Base-by-base conservation (phyloP, 345 rosid species). In the Lepidium aucheri region DNA sequence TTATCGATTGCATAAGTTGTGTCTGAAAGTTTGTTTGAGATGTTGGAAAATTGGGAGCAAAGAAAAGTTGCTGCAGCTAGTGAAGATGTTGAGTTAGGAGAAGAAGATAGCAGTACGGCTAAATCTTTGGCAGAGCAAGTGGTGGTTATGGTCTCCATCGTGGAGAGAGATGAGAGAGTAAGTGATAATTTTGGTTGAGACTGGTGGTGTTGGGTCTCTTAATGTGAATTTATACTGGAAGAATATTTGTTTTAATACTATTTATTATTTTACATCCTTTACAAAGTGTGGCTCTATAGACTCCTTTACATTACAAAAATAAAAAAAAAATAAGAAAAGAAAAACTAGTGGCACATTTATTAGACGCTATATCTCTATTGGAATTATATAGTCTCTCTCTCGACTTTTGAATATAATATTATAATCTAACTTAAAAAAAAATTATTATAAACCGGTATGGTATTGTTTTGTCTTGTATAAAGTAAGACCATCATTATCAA, bases 1-100 rank as follows among this genome's bases (percentile, higher is more conserved):
- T 41, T 83, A 82, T 89, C 78, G 3, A 89, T 63, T 64, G 96
- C 90, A 30, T 42, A 70, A 33, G 75, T 61, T 12, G 85, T 42
- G 79, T 83, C 87, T 5, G 74, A 46, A 78, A 83, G 76, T 44
- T 55, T 67, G 63, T 56, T 8, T 24, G 80, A 65, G 42, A 73
- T 53, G 60, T 68, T 12, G 5, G 72, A 33, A 40, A 86, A 67
- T 6, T 73, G 85, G 60, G 81, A 67, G 65, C 96, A 88, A n/a
- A 88, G 67, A 75, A 77, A 80, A 30, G 70, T 17, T 11, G 86
- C 85, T 2, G 78, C 72, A 4, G 81, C 77, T 0, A 71, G 11
- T 10, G 73, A 38, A 16, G 73, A 45, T 3, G 41, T 38, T 47
- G 64, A 26, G 52, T 69, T n/a, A 49, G 74, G 1, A 33, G 68